A percentile compares a stretch with the other conserved stretches of the same genome.
Conservation (phyloP, 768 basidiomycete species). For the Pulveroboletus sp. region DNA sequence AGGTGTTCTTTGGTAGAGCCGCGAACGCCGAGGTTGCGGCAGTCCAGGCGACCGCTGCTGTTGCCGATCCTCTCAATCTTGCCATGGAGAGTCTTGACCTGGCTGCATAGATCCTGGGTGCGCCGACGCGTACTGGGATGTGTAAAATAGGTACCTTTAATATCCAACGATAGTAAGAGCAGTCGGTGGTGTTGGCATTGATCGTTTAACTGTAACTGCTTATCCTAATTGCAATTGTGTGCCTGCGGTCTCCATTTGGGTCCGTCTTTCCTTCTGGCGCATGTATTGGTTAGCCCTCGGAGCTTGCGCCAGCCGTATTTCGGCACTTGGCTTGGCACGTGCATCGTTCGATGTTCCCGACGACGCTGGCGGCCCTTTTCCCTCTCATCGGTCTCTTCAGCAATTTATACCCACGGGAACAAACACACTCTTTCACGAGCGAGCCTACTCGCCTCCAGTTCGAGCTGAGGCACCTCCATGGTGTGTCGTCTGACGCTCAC, state of each 20-base stretch:
- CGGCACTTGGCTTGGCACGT: not conserved
- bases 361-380: conserved; percentile 46
- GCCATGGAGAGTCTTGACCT: conserved; percentile 55
- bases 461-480: conserved; percentile 60
- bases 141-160: conserved; percentile 13
- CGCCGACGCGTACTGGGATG: not conserved
- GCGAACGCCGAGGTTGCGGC: conserved; percentile 34
- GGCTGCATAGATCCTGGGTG: conserved; percentile 11
- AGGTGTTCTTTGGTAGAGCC: conserved; percentile 72
- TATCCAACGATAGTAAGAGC: conserved; percentile 1
- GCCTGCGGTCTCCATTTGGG: not conserved
- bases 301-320: too few relatives aligned
- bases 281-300: not conserved
- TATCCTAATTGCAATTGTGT: conserved; percentile 5
- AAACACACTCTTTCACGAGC: not conserved
- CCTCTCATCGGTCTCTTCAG: conserved; percentile 33
- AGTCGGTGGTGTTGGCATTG: not conserved
- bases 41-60: conserved; percentile 33
- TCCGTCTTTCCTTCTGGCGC: conserved; percentile 3
- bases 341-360: conserved; percentile 33
- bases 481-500: conserved; percentile 43
- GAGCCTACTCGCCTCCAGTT: conserved; percentile 36
- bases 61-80: conserved; percentile 56
- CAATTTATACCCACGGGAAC: conserved; percentile 6
- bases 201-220: not conserved